Conservation (phyloP, 108 stramenopile genomes). For the Fragilaria crotonensis region DNA sequence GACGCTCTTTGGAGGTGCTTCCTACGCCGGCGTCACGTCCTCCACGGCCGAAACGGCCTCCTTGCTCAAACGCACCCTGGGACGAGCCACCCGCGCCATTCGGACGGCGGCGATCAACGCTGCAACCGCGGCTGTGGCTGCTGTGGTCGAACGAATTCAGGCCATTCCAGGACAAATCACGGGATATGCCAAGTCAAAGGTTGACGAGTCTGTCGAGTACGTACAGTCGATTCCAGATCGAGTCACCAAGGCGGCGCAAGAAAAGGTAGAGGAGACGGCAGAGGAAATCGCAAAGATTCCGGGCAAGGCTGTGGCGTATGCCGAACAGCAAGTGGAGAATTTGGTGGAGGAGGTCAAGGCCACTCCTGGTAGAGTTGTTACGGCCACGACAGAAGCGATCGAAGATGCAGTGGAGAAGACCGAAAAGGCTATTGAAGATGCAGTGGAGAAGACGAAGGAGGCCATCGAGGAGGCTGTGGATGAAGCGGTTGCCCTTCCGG, state of each 20-base stretch:
- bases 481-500: constrained; percentile 4
- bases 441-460: constrained; percentile 18
- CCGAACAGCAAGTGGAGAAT: constrained; percentile 14
- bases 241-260: constrained; percentile 12
- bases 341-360: constrained; percentile 48
- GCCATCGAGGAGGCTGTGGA: constrained; percentile 1
- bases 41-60: neutral
- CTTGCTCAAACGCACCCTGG: neutral
- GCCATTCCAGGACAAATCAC: constrained; percentile 27
- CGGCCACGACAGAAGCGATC: constrained; percentile 22
- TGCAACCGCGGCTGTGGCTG: constrained; percentile 36
- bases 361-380: constrained; percentile 52
- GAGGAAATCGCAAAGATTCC: constrained; percentile 65
- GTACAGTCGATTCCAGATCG: constrained; percentile 25
- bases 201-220: constrained; percentile 12
- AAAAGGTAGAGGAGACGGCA: constrained; percentile 30
- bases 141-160: too few relatives aligned
- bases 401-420: constrained; percentile 48
- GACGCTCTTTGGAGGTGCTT: neutral
- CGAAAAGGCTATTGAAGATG: constrained; percentile 19
- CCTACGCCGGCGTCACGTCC: neutral
- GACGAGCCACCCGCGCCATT: too few relatives aligned
- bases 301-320: constrained; percentile 43
- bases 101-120: constrained; percentile 10
- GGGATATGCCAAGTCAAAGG: constrained; percentile 14